Evolutionary conservation across 768 basidiomycete species (phyloP), one percentile per base, ranked within the genome.

Genomic region (Tulasnella sp.): DNA sequence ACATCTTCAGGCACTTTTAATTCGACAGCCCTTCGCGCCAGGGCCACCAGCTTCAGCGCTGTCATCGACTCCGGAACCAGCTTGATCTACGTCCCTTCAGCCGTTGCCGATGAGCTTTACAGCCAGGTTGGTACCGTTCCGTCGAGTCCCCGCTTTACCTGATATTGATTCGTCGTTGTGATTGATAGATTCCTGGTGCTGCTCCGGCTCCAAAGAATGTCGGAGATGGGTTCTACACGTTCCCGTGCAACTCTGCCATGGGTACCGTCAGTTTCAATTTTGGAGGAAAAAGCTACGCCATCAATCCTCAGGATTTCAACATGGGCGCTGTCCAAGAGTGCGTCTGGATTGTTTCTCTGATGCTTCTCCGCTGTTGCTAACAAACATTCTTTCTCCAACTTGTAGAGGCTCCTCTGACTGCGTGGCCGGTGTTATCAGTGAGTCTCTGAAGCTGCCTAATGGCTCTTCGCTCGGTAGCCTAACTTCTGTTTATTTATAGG

Each of bases 51-150:
- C 1, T 79, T 75, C 78, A 70, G 42, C 74, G 78, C 78, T 35
- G 67, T 75, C 11, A 79, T 79, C 40, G 78, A 75, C 74, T 75
- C 78, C 5, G 78, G 78, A 35, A 79, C 78, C 23, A 79, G 74
- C 46, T 37, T 79, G 37, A 75, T 79, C 42, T 75, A 75, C 74
- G 44, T 79, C 32, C 57, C 74, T 32, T 70, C 42, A 20, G 37
- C 57, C 23, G 73, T 51, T 3, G 74, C 78, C 20, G 37, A 42
- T 3, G 67, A 74, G 3, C 74, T 79, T 16, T 79, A 75, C 39
- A 72, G n/a, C 71, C 16, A 72, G 37, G 44, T 72, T 6, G 37
- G 44, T n/a, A n/a, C 20, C 39, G 39, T 6, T 37, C 32, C 35
- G 13, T 26, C n/a, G 18, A 44, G 29, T 18, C 20, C 29, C 6